Percentiles rank a stretch among this genome's conserved stretches.
phyloP scores from a whole-genome alignment of 169 alveolate species.

The Ichthyophthirius multifiliis region DNA sequence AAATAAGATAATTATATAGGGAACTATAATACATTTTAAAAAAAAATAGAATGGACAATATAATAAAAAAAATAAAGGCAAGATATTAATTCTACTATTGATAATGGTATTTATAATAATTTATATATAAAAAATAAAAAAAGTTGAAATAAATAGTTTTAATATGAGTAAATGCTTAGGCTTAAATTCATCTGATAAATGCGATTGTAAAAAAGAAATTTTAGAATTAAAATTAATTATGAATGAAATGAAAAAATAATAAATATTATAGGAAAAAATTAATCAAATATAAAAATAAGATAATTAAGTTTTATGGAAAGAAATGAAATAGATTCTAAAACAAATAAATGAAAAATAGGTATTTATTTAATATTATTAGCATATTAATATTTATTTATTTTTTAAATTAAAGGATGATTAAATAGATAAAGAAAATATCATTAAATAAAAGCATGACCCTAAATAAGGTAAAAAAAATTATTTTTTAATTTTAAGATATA shows the following conservation, averaged over 20 bases:
- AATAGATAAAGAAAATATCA: not conserved
- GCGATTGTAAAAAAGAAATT: conserved; percentile 1
- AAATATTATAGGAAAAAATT: not conserved
- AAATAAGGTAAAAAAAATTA: not conserved
- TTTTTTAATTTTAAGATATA: not conserved
- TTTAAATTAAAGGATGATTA: not conserved
- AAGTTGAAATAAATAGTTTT: not conserved
- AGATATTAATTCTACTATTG: not conserved
- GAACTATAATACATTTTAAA: not conserved
- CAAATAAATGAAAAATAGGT: not conserved
- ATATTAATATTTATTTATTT: no score
- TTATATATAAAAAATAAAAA: not conserved
- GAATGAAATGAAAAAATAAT: not conserved
- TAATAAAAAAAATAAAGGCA: not conserved
- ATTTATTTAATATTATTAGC: not conserved
- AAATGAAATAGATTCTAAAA: not conserved
- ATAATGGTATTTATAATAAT: not conserved
- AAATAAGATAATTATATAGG: no score
- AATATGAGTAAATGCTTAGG: not conserved
- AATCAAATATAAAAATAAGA: not conserved
- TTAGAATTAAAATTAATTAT: not conserved
- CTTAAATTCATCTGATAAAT: not conserved
- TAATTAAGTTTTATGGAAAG: not conserved
- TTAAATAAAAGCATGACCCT: not conserved
- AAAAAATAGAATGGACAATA: not conserved